These are phyloP conservation scores for Metschnikowia proteae DNA, from an alignment of 805 yeast genomes.

Conservation along the genomic window DNA sequence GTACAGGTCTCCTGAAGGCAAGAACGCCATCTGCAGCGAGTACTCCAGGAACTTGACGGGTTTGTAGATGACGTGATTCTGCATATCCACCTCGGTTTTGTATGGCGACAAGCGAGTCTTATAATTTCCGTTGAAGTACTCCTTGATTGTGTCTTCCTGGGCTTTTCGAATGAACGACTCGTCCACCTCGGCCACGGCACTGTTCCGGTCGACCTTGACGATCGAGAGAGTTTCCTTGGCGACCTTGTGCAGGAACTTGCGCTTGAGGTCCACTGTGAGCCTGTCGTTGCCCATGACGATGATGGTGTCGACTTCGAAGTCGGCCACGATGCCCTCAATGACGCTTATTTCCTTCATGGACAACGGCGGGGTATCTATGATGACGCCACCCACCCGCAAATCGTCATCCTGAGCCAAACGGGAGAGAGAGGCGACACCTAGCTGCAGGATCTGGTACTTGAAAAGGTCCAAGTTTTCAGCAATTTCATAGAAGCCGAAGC, in stretches of 20 bases:
- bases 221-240: constrained; percentile 34
- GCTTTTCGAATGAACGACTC: constrained; percentile 62
- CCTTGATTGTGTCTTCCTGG: constrained; percentile 76
- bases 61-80: constrained; percentile 56
- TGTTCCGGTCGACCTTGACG: constrained; percentile 64
- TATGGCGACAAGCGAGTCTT: constrained; percentile 75
- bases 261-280: constrained; percentile 57
- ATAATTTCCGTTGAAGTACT: constrained; percentile 82
- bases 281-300: constrained; percentile 78
- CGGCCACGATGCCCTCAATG: constrained; percentile 55
- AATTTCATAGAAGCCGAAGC: constrained; percentile 65
- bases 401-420: constrained; percentile 49
- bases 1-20: constrained; percentile 43
- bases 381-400: constrained; percentile 49
- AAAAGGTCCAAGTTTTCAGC: constrained; percentile 56
- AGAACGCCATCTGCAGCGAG: constrained; percentile 34
- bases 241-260: constrained; percentile 41
- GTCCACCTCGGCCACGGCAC: constrained; percentile 74
- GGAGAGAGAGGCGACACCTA: constrained; percentile 47
- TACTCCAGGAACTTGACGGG: constrained; percentile 48
- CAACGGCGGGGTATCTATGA: constrained; percentile 74
- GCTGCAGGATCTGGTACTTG: constrained; percentile 44
- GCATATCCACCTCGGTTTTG: constrained; percentile 68
- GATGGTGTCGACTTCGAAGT: constrained; percentile 56
- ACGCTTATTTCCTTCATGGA: constrained; percentile 46